A percentile compares a stretch with the other conserved stretches of the same genome.
These are phyloP conservation scores for Willaertia magna DNA, from an alignment of 208 protist genomes.

Conservation along the genomic window DNA sequence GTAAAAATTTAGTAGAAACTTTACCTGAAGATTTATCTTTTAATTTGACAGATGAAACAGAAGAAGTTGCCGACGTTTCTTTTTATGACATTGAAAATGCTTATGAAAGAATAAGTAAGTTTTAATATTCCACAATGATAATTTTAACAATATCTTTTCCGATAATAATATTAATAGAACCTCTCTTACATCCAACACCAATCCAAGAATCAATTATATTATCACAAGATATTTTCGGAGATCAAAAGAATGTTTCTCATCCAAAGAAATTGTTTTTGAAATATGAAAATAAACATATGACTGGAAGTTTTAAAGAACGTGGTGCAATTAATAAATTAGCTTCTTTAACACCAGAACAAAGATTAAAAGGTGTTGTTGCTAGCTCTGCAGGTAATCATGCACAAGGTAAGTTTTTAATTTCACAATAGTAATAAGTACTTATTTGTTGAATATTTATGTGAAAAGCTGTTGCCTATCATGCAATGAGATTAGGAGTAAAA, in stretches of 20 bases:
- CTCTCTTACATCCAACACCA: neutral
- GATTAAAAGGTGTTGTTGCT: slow-evolving; percentile 55
- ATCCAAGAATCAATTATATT: neutral
- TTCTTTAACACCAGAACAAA: slow-evolving; percentile 45
- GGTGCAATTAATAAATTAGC: slow-evolving; percentile 67
- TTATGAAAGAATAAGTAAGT: neutral
- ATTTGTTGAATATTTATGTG: neutral
- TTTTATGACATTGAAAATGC: neutral
- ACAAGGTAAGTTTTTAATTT: neutral
- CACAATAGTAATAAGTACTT: neutral
- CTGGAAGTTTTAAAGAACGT: slow-evolving; percentile 70
- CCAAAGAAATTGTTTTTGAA: slow-evolving; percentile 41
- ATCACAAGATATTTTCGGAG: neutral
- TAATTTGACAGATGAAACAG: too few species aligned
- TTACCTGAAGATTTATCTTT: too few species aligned
- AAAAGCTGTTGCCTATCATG: slow-evolving; percentile 62
- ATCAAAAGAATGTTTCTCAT: neutral
- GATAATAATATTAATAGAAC: neutral
- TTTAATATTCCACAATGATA: neutral
- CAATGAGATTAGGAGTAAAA: slow-evolving; percentile 51
- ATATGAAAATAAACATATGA: slow-evolving; percentile 51
- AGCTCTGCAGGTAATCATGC: slow-evolving; percentile 63
- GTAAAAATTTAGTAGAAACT: too few species aligned
- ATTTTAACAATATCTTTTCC: neutral
- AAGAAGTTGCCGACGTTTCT: too few species aligned